phyloP scores from a whole-genome alignment of 176 grass and related monocot species.

The Bonia amplexicaulis region DNA sequence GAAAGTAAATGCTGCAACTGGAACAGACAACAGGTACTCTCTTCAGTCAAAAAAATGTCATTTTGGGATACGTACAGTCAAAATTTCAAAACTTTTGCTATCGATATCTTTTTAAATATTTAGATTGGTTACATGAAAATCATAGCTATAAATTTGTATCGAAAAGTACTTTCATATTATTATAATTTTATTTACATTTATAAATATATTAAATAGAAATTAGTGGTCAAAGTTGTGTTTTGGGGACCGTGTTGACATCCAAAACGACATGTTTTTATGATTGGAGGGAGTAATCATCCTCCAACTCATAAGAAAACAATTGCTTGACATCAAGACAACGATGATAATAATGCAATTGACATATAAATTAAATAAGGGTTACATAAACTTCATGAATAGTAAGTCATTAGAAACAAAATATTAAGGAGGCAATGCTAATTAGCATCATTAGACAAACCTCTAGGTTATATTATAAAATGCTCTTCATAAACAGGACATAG shows the following conservation, averaged over 20 bases:
- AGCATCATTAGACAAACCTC: neutral
- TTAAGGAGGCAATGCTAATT: neutral
- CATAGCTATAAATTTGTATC: no score
- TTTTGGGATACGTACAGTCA: no score
- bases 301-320: neutral
- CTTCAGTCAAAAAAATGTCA: no score
- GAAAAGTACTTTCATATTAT: no score
- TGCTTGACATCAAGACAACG: neutral
- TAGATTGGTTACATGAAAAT: no score
- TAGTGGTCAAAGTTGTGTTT: no score
- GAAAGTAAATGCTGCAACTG: slow-evolving; percentile 1
- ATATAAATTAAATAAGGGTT: neutral
- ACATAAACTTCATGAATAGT: neutral
- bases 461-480: neutral
- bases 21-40: neutral
- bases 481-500: neutral
- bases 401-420: neutral
- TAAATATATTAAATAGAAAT: no score
- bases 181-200: no score
- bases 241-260: no score
- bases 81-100: no score
- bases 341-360: neutral
- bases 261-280: no score
- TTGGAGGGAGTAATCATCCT: neutral
- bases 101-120: no score